Evolutionary conservation across 345 rosid species (phyloP).

Genomic region (Capsella bursapastoris): DNA sequence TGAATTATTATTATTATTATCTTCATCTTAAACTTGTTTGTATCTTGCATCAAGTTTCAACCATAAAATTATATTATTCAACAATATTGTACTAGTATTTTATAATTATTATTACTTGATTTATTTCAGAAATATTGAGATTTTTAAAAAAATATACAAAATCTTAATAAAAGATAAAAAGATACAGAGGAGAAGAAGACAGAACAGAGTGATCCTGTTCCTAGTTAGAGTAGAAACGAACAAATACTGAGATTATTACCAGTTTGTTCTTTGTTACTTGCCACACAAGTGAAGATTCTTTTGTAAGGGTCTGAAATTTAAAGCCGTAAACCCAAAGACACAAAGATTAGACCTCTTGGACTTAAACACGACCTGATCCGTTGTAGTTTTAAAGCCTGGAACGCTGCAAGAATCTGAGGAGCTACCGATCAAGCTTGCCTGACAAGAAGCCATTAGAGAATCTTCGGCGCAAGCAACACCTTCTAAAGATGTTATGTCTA

Average conservation of each 20-base stretch:
- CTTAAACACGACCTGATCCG: constrained; percentile 75
- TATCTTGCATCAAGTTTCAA: constrained; percentile 38
- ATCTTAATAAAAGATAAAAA: background rate
- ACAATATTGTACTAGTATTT: constrained; percentile 10
- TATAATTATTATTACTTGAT: background rate
- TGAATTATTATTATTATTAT: constrained; percentile 34
- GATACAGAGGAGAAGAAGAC: constrained; percentile 22
- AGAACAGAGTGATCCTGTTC: constrained; percentile 6
- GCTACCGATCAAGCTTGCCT: constrained; percentile 65
- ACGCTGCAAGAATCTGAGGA: constrained; percentile 72
- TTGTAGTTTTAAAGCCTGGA: constrained; percentile 76
- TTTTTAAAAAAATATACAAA: constrained; percentile 1
- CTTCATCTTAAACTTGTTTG: constrained; percentile 37
- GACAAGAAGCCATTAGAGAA: constrained; percentile 56
- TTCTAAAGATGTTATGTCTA: constrained; percentile 81
- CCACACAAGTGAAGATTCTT: constrained; percentile 65
- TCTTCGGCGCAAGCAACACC: constrained; percentile 55
- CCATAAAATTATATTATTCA: constrained; percentile 36
- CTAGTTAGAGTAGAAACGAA: constrained; percentile 11
- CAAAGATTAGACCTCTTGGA: constrained; percentile 71
- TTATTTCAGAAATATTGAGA: background rate
- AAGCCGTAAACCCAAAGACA: constrained; percentile 68
- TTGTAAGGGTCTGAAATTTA: constrained; percentile 80
- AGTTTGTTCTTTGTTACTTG: constrained; percentile 24
- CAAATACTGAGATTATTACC: background rate